Evolutionary conservation across 352 stramenopile species (phyloP), one percentile per base, ranked within the genome.

Genomic region (Pythium plurisporium): DNA sequence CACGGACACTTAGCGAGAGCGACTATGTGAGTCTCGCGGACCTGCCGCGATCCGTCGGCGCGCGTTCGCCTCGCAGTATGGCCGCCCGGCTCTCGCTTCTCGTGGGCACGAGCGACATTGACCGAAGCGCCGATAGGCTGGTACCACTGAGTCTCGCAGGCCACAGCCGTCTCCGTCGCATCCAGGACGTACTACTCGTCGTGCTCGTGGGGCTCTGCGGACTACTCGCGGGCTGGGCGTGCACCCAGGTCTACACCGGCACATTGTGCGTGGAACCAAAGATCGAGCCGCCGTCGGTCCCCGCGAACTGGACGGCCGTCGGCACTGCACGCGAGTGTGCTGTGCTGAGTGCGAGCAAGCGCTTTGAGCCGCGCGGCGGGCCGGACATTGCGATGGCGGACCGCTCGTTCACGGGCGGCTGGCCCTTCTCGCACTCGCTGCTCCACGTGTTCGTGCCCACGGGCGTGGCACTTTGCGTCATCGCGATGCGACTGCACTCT

Each of bases 1-100:
- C 25, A 52, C 26, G 49, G 17, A 14, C 29, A 34, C n/a, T 23
- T 8, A 47, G 33, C 17, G 55, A 63, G 9, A 64, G 56, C 29
- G 41, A 43, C 5, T 65, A 65, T 20, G 58, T 65, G 48, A 65
- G 58, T 25, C 49, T 65, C 26, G 27, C 36, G 7, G 58, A 59
- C 29, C 43, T 55, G 6, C 20, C 54, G 15, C n/a, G n/a, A n/a
- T n/a, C n/a, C n/a, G 38, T 15, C 33, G 5, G 14, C 34, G 23
- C 27, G 8, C 7, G 20, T 8, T 19, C 56, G 14, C 36, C 22
- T 9, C n/a, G 14, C 25, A 29, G 31, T 37, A 17, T 44, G 5
- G 31, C 12, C 30, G 20, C 29, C 7, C 47, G 34, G 4, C 33
- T 26, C 4, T 40, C 25, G 11, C 41, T 26, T 31, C 19, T 60